phyloP scores from a whole-genome alignment of 2,329 filamentous ascomycete species.

The Beauveria sp. region DNA sequence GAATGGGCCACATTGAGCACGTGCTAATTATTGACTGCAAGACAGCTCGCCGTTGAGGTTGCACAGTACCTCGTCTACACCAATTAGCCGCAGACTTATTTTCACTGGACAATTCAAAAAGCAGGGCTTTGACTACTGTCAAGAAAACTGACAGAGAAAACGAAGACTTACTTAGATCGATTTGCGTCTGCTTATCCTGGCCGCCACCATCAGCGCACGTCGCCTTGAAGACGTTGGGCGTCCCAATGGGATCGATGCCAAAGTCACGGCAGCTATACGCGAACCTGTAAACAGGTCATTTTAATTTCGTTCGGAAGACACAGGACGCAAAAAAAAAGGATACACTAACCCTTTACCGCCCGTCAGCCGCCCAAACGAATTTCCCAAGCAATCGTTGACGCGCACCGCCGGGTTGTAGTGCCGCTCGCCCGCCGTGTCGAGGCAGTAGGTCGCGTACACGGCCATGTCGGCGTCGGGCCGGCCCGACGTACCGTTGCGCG shows the following conservation, averaged over 20 bases:
- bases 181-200: not conserved
- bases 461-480: not conserved
- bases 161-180: not conserved
- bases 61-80: not conserved
- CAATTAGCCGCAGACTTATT: not conserved
- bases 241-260: not conserved
- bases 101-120: too few species aligned
- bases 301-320: too few species aligned
- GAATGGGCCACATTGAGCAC: too few species aligned
- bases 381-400: not conserved
- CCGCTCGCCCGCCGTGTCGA: not conserved
- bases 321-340: not conserved
- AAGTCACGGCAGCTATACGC: slow-evolving; percentile 3
- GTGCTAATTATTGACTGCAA: not conserved
- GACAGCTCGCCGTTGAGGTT: slow-evolving; percentile 1
- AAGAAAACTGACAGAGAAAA: not conserved
- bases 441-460: slow-evolving; percentile 6
- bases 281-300: not conserved
- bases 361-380: slow-evolving; percentile 4
- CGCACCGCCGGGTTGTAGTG: slow-evolving; percentile 1
- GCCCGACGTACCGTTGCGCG: slow-evolving; percentile 1
- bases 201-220: not conserved
- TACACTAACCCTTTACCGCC: not conserved
- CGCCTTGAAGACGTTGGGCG: not conserved
- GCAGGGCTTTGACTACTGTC: too few species aligned